Percentiles rank a stretch among this genome's conserved stretches.
Conservation (phyloP, 345 rosid species). For the Sonneratia caseolaris region DNA sequence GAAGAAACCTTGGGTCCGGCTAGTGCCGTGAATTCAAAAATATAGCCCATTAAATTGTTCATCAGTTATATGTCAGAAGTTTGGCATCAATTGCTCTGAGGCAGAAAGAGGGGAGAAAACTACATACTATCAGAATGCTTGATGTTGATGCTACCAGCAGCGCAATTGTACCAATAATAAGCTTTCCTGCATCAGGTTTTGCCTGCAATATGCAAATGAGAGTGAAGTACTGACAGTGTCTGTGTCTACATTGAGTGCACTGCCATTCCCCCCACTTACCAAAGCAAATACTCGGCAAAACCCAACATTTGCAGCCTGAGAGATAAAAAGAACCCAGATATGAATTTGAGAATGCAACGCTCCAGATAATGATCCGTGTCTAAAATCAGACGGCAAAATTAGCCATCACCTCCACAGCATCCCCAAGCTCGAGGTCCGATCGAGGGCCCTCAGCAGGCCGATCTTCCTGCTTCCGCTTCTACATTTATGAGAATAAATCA, state of each 20-base stretch:
- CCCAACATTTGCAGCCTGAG: slow-evolving; percentile 72
- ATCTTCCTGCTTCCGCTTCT: slow-evolving; percentile 29
- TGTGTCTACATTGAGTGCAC: background rate
- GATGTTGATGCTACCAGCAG: slow-evolving; percentile 65
- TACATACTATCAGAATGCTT: slow-evolving; percentile 56
- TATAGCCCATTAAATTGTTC: background rate
- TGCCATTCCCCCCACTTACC: slow-evolving; percentile 29
- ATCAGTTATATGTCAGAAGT: background rate
- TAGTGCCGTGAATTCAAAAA: background rate
- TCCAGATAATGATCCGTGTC: background rate
- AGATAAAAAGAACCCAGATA: slow-evolving; percentile 9
- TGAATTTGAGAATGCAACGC: background rate
- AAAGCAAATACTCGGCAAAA: slow-evolving; percentile 57
- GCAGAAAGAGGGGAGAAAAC: background rate
- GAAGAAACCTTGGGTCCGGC: background rate
- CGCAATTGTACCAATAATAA: slow-evolving; percentile 60
- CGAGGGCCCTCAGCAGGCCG: slow-evolving; percentile 24
- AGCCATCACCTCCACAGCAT: slow-evolving; percentile 46
- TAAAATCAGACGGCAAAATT: slow-evolving; percentile 7
- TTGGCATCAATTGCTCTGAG: background rate
- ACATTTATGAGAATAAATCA: background rate
- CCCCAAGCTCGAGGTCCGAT: slow-evolving; percentile 50
- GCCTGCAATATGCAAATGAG: slow-evolving; percentile 33
- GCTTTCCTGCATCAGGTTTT: slow-evolving; percentile 69
- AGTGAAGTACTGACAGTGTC: background rate